Percentiles rank a stretch among this genome's conserved stretches.
phyloP scores from a whole-genome alignment of 192 early-diverging fungal species.

The Backusella sp. region DNA sequence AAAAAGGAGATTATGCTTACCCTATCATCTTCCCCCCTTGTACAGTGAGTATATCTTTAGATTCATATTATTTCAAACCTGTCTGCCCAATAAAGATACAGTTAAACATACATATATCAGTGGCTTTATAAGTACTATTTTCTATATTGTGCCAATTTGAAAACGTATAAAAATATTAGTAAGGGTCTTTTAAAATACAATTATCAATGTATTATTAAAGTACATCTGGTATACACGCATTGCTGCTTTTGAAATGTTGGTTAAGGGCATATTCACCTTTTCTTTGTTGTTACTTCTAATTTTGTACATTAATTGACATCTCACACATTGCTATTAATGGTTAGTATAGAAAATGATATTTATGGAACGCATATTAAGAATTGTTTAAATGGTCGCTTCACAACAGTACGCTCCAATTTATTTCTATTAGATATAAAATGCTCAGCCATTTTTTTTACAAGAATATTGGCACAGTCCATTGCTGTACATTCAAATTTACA shows the following conservation, averaged over 20 bases:
- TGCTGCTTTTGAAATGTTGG: not conserved
- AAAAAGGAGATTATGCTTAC: slow-evolving; percentile 6
- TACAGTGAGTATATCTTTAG: slow-evolving; percentile 7
- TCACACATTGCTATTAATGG: not conserved
- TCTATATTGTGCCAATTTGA: not conserved
- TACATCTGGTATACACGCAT: not conserved
- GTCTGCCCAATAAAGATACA: slow-evolving; percentile 4
- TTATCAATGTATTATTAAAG: not conserved
- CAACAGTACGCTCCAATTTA: not conserved
- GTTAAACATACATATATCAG: not conserved
- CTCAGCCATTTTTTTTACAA: not conserved
- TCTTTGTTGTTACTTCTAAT: not conserved
- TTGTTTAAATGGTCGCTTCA: not conserved
- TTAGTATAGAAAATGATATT: not conserved
- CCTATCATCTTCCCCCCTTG: slow-evolving; percentile 1
- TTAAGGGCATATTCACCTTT: not conserved
- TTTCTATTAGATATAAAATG: not conserved
- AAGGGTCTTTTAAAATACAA: not conserved
- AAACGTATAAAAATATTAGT: not conserved
- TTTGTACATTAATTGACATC: not conserved
- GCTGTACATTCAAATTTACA: not conserved
- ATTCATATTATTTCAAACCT: slow-evolving; percentile 3
- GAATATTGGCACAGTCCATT: not conserved
- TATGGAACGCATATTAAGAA: not conserved
- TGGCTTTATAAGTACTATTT: not conserved